phyloP scores from a whole-genome alignment of 2,329 filamentous ascomycete genomes.

The Botrytis pseudocinerea region DNA sequence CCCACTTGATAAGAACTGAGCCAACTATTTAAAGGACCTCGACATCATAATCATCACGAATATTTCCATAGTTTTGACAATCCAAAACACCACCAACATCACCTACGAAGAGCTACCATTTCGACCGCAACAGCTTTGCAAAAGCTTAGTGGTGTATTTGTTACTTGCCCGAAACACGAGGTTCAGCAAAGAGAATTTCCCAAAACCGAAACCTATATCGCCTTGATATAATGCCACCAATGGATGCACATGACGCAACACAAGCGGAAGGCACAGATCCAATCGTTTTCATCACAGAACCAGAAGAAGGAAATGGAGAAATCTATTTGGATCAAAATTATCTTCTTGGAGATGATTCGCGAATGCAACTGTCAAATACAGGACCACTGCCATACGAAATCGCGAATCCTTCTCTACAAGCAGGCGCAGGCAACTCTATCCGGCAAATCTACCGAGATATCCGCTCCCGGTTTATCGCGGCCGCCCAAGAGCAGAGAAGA shows the following conservation, averaged over 20 bases:
- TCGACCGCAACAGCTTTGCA: not conserved
- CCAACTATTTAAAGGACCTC: not conserved
- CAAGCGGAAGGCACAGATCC: not conserved
- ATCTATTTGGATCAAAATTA: not conserved
- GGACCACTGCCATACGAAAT: not conserved
- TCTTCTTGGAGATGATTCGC: not conserved
- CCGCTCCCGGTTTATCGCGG: no score
- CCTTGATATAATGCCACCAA: not conserved
- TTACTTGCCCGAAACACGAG: not conserved
- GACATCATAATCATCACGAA: no score
- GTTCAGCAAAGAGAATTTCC: no score
- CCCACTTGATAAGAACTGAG: not conserved
- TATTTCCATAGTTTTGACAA: no score
- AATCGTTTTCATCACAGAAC: not conserved
- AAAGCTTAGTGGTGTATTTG: not conserved
- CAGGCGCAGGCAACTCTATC: not conserved
- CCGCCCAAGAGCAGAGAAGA: not conserved
- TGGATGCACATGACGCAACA: not conserved
- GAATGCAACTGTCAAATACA: not conserved
- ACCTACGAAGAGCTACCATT: not conserved
- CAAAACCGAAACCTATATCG: not conserved
- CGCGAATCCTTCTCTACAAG: fast-evolving
- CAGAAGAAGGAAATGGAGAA: no score
- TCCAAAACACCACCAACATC: not conserved
- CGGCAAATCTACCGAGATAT: no score